Evolutionary conservation across 768 basidiomycete genomes (phyloP).

Genomic region (Termitomyces sp.): DNA sequence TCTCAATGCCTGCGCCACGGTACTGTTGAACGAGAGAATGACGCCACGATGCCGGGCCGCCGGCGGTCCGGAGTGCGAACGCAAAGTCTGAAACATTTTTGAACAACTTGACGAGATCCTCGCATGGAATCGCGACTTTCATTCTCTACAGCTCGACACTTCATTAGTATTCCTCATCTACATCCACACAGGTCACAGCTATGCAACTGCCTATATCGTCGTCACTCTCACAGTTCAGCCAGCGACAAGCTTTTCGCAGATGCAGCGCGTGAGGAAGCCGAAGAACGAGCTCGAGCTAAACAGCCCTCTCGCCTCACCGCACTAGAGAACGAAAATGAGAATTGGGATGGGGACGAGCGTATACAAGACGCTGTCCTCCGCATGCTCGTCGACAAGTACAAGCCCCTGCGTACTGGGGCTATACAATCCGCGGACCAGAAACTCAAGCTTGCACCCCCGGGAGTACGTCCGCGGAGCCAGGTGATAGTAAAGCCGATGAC

Average conservation of each 20-base stretch:
- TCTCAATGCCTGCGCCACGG: background rate
- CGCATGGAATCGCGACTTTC: conserved; percentile 5
- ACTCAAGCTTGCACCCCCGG: conserved; percentile 44
- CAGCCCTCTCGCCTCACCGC: conserved; percentile 15
- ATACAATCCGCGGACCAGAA: conserved; percentile 63
- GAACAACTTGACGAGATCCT: no score
- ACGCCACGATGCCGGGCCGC: background rate
- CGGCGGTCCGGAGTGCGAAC: background rate
- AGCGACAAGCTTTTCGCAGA: conserved; percentile 64
- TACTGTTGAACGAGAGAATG: background rate
- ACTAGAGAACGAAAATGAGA: conserved; percentile 44
- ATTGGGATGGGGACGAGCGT: conserved; percentile 78
- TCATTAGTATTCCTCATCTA: background rate
- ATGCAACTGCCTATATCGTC: conserved; percentile 1
- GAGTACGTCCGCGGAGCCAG: conserved; percentile 21
- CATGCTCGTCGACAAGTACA: conserved; percentile 86
- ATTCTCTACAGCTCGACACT: background rate
- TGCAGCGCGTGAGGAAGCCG: conserved; percentile 48
- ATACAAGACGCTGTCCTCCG: conserved; percentile 65
- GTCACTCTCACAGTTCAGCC: conserved; percentile 18
- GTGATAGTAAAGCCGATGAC: conserved; percentile 7
- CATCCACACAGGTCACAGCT: background rate
- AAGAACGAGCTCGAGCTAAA: conserved; percentile 15
- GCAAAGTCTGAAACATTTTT: no score
- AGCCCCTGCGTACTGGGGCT: conserved; percentile 61